These are phyloP conservation scores for Fragaria ananassa DNA, from an alignment of 306 rosid genomes.

Conservation along the genomic window DNA sequence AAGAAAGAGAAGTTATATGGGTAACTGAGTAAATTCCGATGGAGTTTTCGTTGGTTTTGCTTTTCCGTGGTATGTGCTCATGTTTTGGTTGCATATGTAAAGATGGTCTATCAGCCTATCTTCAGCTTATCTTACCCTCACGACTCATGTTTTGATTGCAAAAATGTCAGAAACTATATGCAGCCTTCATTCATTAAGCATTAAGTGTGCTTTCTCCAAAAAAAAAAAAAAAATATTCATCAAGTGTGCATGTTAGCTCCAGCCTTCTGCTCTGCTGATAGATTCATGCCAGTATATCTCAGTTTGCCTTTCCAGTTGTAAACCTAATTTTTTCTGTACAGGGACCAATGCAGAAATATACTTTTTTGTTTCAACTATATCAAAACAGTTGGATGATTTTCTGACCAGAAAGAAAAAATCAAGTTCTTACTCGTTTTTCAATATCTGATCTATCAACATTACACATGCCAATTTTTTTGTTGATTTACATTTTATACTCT, in stretches of 20 bases:
- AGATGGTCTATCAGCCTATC: background rate
- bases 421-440: too few species aligned
- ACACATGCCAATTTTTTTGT: background rate
- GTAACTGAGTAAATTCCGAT: background rate
- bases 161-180: background rate
- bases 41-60: background rate
- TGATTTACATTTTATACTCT: background rate
- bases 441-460: background rate
- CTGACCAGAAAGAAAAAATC: background rate
- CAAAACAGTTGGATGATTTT: background rate
- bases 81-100: background rate
- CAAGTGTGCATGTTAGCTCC: background rate
- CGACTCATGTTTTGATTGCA: background rate
- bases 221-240: too few species aligned
- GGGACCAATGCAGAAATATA: background rate
- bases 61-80: background rate
- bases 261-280: background rate
- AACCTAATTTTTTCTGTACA: background rate
- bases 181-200: too few species aligned
- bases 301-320: background rate
- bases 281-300: background rate
- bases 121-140: background rate
- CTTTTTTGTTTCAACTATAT: background rate
- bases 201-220: too few species aligned
- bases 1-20: background rate